Conservation (phyloP, 1,139 yeast species). For the Scheffersomyces lignicola region DNA sequence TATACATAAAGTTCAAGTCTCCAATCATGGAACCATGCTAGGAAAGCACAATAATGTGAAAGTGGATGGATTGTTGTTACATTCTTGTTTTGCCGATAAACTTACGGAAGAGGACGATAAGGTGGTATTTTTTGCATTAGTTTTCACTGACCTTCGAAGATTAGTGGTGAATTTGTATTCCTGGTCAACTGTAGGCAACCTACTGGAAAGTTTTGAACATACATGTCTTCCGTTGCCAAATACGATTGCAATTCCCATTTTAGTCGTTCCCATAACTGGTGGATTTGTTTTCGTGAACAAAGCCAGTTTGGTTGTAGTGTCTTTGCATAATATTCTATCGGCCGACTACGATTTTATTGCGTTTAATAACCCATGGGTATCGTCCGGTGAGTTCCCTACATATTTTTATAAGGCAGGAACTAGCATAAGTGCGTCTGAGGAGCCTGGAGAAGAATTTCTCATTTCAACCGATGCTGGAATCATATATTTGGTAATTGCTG, state of each 20-base stretch:
- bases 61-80: constrained; percentile 42
- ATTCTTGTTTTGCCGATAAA: constrained; percentile 46
- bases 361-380: constrained; percentile 11
- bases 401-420: constrained; percentile 28
- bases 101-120: constrained; percentile 27
- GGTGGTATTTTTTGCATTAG: constrained; percentile 35
- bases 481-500: constrained; percentile 30
- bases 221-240: constrained; percentile 36
- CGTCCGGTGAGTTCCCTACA: constrained; percentile 39
- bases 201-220: constrained; percentile 19
- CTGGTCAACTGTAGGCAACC: constrained; percentile 41
- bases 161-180: constrained; percentile 38
- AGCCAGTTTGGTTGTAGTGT: constrained; percentile 27
- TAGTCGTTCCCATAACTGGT: constrained; percentile 37
- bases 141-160: constrained; percentile 37
- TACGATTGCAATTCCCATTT: constrained; percentile 40
- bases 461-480: constrained; percentile 45
- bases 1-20: constrained; percentile 34
- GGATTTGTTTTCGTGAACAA: constrained; percentile 36
- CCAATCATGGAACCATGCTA: constrained; percentile 38
- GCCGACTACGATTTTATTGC: constrained; percentile 41
- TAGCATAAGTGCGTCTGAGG: constrained; percentile 12
- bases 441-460: constrained; percentile 33
- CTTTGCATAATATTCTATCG: constrained; percentile 47
- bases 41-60: constrained; percentile 40